Conservation (phyloP, 108 stramenopile genomes). For the Nitzschia sp. region DNA sequence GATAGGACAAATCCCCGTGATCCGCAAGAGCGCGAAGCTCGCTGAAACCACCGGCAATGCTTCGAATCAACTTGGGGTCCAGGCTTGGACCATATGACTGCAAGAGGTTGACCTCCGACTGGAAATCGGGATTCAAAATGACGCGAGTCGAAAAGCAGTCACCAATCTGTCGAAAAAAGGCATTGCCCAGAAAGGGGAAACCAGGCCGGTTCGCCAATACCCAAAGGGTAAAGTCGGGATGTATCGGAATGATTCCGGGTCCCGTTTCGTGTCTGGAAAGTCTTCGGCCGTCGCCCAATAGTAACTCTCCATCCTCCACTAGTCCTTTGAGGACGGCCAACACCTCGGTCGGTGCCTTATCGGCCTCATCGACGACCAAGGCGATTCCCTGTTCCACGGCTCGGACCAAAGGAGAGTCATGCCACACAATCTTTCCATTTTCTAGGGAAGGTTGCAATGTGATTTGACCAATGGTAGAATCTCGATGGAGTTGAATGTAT, state of each 20-base stretch:
- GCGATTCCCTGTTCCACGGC: slow-evolving; percentile 73
- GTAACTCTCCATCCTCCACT: slow-evolving; percentile 87
- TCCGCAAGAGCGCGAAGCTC: slow-evolving; percentile 70
- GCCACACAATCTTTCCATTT: slow-evolving; percentile 70
- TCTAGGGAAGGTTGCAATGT: slow-evolving; percentile 66
- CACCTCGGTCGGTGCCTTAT: slow-evolving; percentile 92
- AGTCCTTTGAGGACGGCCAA: slow-evolving; percentile 81
- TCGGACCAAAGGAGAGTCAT: slow-evolving; percentile 83
- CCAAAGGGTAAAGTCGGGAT: slow-evolving; percentile 76
- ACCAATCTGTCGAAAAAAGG: slow-evolving; percentile 71
- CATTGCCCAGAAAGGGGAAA: slow-evolving; percentile 91
- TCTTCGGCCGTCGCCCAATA: slow-evolving; percentile 77
- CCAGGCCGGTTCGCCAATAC: slow-evolving; percentile 89
- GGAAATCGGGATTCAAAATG: slow-evolving; percentile 63
- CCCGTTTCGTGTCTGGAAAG: slow-evolving; percentile 26
- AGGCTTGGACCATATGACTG: slow-evolving; percentile 69
- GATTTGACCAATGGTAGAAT: slow-evolving; percentile 80
- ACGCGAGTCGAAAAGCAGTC: slow-evolving; percentile 76
- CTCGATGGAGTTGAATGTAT: slow-evolving; percentile 93
- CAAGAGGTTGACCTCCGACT: slow-evolving; percentile 65
- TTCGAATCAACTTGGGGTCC: slow-evolving; percentile 31
- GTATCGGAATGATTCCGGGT: slow-evolving; percentile 56
- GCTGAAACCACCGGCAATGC: slow-evolving; percentile 59
- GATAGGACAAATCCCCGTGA: slow-evolving; percentile 73
- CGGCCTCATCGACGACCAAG: slow-evolving; percentile 92